Evolutionary conservation across 1,139 yeast genomes (phyloP).

Genomic region (Citeromyces hawaiiensis): DNA sequence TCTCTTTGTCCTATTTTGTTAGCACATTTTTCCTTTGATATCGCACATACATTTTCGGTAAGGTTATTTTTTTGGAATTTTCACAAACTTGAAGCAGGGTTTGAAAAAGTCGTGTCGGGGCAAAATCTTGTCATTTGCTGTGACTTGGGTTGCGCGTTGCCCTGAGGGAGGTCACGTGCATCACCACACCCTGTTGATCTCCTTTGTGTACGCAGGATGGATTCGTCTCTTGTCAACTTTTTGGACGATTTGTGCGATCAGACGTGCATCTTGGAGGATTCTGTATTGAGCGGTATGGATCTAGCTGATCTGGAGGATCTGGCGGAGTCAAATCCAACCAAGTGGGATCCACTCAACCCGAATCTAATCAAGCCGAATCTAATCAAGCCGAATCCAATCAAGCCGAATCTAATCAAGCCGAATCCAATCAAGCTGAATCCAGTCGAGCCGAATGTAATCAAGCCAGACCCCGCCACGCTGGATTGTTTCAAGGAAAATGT

Average conservation of each 20-base stretch:
- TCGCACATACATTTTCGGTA: constrained; percentile 3
- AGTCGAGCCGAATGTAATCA: too few relatives aligned
- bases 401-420: too few relatives aligned
- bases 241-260: not conserved
- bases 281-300: not conserved
- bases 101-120: not conserved
- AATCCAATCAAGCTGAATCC: too few relatives aligned
- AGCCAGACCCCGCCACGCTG: too few relatives aligned
- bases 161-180: not conserved
- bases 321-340: too few relatives aligned
- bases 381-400: too few relatives aligned
- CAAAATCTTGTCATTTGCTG: not conserved
- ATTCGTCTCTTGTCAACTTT: not conserved
- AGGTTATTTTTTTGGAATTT: not conserved
- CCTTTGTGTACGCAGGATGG: too few relatives aligned
- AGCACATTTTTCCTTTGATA: constrained; percentile 19
- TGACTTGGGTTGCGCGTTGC: not conserved
- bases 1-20: constrained; percentile 85
- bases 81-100: constrained; percentile 1
- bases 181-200: not conserved
- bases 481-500: not conserved
- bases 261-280: not conserved
- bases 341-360: too few relatives aligned
- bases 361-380: too few relatives aligned
- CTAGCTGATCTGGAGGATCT: too few relatives aligned